These are phyloP conservation scores for Penicillium manginii DNA, from an alignment of 495 filamentous ascomycete genomes.

Conservation along the genomic window DNA sequence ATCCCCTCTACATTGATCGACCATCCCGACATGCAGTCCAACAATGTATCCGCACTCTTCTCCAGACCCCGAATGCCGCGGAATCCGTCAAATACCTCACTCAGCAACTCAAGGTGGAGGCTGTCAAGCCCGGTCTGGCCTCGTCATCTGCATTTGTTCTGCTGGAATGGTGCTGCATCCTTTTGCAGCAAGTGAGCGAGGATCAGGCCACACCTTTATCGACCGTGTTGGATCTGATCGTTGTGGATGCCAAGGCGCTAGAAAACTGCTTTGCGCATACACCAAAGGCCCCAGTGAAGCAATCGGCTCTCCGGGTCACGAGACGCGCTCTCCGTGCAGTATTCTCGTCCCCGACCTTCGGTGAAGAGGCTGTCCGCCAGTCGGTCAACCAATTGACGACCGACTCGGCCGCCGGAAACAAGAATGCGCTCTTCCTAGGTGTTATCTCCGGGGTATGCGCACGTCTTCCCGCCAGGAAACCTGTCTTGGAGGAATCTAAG, in stretches of 20 bases:
- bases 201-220: slow-evolving; percentile 61
- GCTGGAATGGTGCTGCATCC: slow-evolving; percentile 81
- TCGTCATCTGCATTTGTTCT: slow-evolving; percentile 84
- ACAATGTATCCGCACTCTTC: slow-evolving; percentile 69
- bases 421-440: slow-evolving; percentile 77
- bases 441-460: slow-evolving; percentile 84
- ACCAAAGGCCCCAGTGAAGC: slow-evolving; percentile 59
- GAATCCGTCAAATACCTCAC: slow-evolving; percentile 64
- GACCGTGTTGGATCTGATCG: slow-evolving; percentile 64
- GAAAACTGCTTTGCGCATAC: slow-evolving; percentile 73
- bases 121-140: slow-evolving; percentile 73
- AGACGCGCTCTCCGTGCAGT: slow-evolving; percentile 73
- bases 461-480: slow-evolving; percentile 61
- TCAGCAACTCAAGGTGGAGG: slow-evolving; percentile 61
- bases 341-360: slow-evolving; percentile 60
- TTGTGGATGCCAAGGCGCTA: slow-evolving; percentile 66
- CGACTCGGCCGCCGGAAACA: slow-evolving; percentile 62
- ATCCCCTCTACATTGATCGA: slow-evolving; percentile 85
- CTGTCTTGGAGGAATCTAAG: slow-evolving; percentile 65
- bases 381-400: slow-evolving; percentile 66
- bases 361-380: slow-evolving; percentile 61
- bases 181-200: slow-evolving; percentile 65
- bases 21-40: slow-evolving; percentile 80
- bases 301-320: slow-evolving; percentile 71
- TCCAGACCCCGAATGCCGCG: slow-evolving; percentile 51